Evolutionary conservation across 148 eudicot species (phyloP), one percentile per base, ranked within the genome.

Genomic region (Limonium bicolor): DNA sequence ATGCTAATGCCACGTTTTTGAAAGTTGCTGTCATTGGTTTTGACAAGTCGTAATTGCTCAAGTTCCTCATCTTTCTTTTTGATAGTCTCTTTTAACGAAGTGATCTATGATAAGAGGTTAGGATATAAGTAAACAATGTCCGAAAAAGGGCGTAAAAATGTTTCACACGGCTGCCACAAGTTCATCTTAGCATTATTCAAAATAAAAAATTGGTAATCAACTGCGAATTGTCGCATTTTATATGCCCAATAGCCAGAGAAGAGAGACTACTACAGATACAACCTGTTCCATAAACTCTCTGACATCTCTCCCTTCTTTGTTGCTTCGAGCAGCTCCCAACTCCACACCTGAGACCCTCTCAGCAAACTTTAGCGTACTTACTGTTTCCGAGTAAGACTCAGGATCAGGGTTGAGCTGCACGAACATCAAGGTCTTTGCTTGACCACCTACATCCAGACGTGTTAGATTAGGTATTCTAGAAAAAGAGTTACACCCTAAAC

Each of bases 331-430:
- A 16, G 95, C 99, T 27, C 99, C 99, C 68, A 90, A 70, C 71
- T 90, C 95, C 27, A 90, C 99, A 33, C 99, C 99, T 27, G 99
- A 90, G 21, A 90, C 99, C 65, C 99, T 81, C 73, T 90, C 93
- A 34, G 99, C 95, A 73, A 90, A 90, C 56, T 90, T 90, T 41
- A 85, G 60, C 40, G 99, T 84, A 51, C 99, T 90, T 28, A 82
- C 42, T 27, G 80, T 90, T 70, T 90, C 99, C n/a, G 82, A 73
- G 61, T 66, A 78, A 24, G 99, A 90, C 47, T 80, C 88, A 26
- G 76, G 69, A 50, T 90, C 99, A 35, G 99, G 99, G 71, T 90
- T 85, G 33, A 90, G 95, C 58, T 90, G 99, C 46, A 90, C 95
- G 63, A 90, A 90, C 99, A 90, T 90, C 36, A 90, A 69, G 26